A percentile compares a stretch with the other conserved stretches of the same genome.
These are phyloP conservation scores for Diaporthe citrichinensis DNA, from an alignment of 2,329 filamentous ascomycete genomes.

Conservation along the genomic window DNA sequence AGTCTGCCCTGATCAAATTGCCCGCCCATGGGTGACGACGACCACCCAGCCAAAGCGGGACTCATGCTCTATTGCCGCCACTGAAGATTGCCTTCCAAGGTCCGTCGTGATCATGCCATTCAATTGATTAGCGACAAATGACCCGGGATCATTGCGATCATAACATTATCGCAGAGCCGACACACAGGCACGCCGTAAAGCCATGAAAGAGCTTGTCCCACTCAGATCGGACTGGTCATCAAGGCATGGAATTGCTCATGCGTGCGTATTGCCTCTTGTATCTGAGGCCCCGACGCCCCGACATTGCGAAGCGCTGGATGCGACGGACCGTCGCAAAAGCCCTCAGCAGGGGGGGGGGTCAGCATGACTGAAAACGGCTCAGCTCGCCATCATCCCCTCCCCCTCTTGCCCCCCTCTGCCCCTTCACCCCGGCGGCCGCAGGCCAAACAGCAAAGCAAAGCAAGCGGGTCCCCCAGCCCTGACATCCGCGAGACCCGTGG, in stretches of 20 bases:
- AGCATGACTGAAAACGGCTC: constrained; percentile 37
- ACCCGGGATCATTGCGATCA: neutral
- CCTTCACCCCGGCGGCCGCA: constrained; percentile 31
- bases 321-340: constrained; percentile 35
- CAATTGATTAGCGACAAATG: neutral
- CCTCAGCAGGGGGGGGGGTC: constrained; percentile 32
- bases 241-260: neutral
- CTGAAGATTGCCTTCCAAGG: neutral
- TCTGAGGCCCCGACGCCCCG: constrained; percentile 4
- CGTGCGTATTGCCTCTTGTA: neutral
- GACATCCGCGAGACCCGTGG: constrained; percentile 40
- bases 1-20: constrained; percentile 28
- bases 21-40: constrained; percentile 31
- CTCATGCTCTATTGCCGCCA: neutral
- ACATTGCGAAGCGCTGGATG: constrained; percentile 38
- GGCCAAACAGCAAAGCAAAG: constrained; percentile 36
- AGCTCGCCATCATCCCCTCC: constrained; percentile 1
- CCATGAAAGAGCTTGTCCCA: too few species aligned
- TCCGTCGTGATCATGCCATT: neutral
- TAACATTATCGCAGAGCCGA: neutral
- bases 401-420: neutral
- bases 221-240: neutral
- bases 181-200: neutral
- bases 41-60: constrained; percentile 18
- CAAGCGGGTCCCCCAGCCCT: constrained; percentile 35